phyloP scores from a whole-genome alignment of 768 basidiomycete genomes.

The Paxillus ammoniavirescens region DNA sequence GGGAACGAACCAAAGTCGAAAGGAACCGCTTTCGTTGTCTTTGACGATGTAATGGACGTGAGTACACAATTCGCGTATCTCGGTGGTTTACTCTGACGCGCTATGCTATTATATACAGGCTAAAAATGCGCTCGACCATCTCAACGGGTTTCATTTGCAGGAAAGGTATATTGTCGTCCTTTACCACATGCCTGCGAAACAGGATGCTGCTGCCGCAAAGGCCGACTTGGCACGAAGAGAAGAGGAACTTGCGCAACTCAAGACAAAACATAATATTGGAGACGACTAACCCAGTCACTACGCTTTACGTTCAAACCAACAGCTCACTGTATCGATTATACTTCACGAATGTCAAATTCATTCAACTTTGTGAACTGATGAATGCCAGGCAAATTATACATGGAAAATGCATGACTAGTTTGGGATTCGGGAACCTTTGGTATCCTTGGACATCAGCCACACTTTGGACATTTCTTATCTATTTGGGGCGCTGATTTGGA shows the following conservation, averaged over 20 bases:
- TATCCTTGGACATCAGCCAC: conserved; percentile 16
- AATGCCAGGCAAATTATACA: conserved; percentile 3
- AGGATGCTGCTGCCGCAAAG: conserved; percentile 90
- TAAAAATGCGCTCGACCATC: conserved; percentile 92
- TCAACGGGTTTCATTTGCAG: conserved; percentile 97
- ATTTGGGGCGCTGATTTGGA: conserved; percentile 52
- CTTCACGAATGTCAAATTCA: conserved; percentile 10
- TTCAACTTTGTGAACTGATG: conserved; percentile 3
- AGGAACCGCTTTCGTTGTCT: conserved; percentile 96
- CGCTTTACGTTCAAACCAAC: neutral
- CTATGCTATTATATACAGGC: conserved; percentile 50
- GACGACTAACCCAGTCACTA: conserved; percentile 49
- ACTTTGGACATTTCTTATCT: conserved; percentile 54
- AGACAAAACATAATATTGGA: conserved; percentile 83
- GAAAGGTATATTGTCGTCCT: conserved; percentile 98
- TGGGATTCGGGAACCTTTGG: conserved; percentile 1
- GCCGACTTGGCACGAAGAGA: conserved; percentile 90
- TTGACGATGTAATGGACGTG: conserved; percentile 95
- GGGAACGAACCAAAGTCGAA: conserved; percentile 91
- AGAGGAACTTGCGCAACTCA: conserved; percentile 83
- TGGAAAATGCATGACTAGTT: conserved; percentile 8
- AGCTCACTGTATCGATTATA: conserved; percentile 3
- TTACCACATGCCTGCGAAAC: conserved; percentile 97
- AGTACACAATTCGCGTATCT: conserved; percentile 23
- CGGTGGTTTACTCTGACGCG: conserved; percentile 11